These are phyloP conservation scores for Pelargonium citronellum DNA, from an alignment of 441 rosid species.

Conservation along the genomic window DNA sequence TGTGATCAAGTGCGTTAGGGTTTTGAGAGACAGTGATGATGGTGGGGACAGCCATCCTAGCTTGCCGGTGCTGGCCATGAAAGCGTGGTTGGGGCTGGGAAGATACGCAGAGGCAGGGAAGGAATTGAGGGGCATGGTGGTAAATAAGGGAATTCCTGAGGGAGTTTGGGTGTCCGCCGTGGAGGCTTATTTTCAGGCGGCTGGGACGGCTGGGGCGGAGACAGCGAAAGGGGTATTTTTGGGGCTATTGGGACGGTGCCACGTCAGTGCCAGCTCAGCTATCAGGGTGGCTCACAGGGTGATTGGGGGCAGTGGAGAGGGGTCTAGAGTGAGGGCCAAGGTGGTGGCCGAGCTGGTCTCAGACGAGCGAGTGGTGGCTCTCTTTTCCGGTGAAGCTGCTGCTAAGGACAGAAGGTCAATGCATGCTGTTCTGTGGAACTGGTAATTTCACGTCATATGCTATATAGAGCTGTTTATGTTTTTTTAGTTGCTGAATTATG, in stretches of 20 bases:
- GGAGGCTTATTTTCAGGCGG: slow-evolving; percentile 78
- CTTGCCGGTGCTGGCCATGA: slow-evolving; percentile 89
- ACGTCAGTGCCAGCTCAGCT: slow-evolving; percentile 76
- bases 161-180: slow-evolving; percentile 90
- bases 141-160: slow-evolving; percentile 76
- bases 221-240: slow-evolving; percentile 75
- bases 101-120: slow-evolving; percentile 74
- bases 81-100: slow-evolving; percentile 87
- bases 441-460: slow-evolving; percentile 36
- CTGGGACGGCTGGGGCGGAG: slow-evolving; percentile 84
- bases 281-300: slow-evolving; percentile 66
- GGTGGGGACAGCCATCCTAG: slow-evolving; percentile 71
- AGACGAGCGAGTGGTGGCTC: slow-evolving; percentile 75
- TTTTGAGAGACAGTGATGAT: slow-evolving; percentile 56
- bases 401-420: slow-evolving; percentile 64
- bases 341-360: slow-evolving; percentile 71
- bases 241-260: slow-evolving; percentile 76
- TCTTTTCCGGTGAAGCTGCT: slow-evolving; percentile 48
- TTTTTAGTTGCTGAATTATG: slow-evolving; percentile 5
- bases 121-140: slow-evolving; percentile 82
- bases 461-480: slow-evolving; percentile 1
- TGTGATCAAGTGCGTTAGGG: slow-evolving; percentile 81
- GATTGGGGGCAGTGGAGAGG: slow-evolving; percentile 47
- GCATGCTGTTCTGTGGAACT: slow-evolving; percentile 87
- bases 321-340: slow-evolving; percentile 51